Evolutionary conservation across 495 filamentous ascomycete genomes (phyloP).

Genomic region (Chlorociboria aeruginascens): DNA sequence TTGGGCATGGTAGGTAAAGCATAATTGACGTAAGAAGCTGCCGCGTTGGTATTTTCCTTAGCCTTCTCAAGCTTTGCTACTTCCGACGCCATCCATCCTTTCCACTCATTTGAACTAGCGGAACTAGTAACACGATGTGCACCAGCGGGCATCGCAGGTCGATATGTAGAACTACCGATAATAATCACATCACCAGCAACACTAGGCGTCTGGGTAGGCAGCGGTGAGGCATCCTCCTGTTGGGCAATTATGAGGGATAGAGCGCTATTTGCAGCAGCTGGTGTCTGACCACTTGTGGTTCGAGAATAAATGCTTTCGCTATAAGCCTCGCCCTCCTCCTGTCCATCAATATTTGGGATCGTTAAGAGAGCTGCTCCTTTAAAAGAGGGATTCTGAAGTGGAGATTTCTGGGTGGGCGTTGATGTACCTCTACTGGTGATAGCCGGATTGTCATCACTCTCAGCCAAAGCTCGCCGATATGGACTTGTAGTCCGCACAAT

Average conservation of each 20-base stretch:
- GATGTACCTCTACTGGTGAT: neutral
- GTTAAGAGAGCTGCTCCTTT: neutral
- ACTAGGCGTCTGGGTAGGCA: constrained; percentile 13
- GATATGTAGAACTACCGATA: constrained; percentile 27
- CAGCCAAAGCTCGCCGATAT: constrained; percentile 37
- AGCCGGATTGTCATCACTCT: constrained; percentile 19
- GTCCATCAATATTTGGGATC: neutral
- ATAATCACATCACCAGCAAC: constrained; percentile 33
- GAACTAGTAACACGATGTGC: constrained; percentile 27
- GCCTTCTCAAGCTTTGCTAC: constrained; percentile 34
- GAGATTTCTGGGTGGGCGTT: neutral
- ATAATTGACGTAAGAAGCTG: constrained; percentile 22
- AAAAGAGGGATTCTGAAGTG: constrained; percentile 9
- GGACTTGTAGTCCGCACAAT: constrained; percentile 36
- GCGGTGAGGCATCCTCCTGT: constrained; percentile 2
- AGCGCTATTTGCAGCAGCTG: constrained; percentile 11
- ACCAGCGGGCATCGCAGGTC: constrained; percentile 6
- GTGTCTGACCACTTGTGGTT: constrained; percentile 35
- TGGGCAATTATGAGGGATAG: constrained; percentile 2
- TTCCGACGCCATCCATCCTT: constrained; percentile 38
- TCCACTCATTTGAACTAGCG: constrained; percentile 39
- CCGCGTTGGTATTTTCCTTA: constrained; percentile 7
- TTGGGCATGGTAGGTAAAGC: constrained; percentile 27
- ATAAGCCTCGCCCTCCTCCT: constrained; percentile 14
- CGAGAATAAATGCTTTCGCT: constrained; percentile 44